These are phyloP conservation scores for Pichia cabralensis DNA, from an alignment of 805 yeast genomes.

Conservation along the genomic window DNA sequence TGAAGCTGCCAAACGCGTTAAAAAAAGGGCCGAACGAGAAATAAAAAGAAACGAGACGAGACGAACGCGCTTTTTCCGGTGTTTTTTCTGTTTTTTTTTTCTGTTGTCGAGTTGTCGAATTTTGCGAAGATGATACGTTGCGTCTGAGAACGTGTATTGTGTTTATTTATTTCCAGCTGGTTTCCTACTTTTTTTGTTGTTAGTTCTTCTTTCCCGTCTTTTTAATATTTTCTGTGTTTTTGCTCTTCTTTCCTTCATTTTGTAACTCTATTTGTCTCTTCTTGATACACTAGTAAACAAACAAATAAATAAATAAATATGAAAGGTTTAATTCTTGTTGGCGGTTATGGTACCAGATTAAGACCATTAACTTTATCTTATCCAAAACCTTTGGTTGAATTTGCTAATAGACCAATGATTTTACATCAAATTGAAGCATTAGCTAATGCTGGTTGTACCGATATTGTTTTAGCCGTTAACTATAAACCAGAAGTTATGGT, in stretches of 20 bases:
- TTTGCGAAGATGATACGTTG: too few relatives aligned
- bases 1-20: too few relatives aligned
- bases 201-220: not conserved
- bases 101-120: too few relatives aligned
- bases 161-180: too few relatives aligned
- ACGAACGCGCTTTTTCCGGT: too few relatives aligned
- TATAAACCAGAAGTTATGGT: constrained; percentile 99
- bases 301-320: constrained; percentile 27
- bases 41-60: too few relatives aligned
- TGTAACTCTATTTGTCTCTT: constrained; percentile 5
- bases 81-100: too few relatives aligned
- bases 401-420: constrained; percentile 99
- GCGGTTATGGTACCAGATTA: constrained; percentile 99
- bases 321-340: constrained; percentile 97
- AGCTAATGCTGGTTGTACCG: constrained; percentile 97
- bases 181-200: too few relatives aligned
- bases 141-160: too few relatives aligned
- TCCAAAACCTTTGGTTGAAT: constrained; percentile 96
- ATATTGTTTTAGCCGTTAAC: constrained; percentile 96
- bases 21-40: too few relatives aligned
- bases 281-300: constrained; percentile 6
- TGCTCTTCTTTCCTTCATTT: not conserved
- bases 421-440: constrained; percentile 97
- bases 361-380: constrained; percentile 94
- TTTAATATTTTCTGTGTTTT: too few relatives aligned